Base-by-base conservation (phyloP, 768 basidiomycete species). In the Boletus sensibilis region DNA sequence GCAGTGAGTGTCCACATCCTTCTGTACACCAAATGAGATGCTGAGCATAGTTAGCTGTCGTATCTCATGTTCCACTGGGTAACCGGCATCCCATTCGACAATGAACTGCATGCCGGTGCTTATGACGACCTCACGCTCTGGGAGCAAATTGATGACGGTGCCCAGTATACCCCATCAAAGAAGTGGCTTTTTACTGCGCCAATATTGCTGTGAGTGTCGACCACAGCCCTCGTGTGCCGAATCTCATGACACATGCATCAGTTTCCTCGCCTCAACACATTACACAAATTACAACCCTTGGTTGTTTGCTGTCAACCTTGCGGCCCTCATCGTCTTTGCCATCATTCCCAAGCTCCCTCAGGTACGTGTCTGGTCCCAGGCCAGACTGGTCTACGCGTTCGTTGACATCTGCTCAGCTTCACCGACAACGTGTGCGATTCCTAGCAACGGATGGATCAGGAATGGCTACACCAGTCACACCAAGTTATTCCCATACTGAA, bases 31-130 rank as follows among this genome's bases (percentile, higher is more conserved):
- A n/a, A 18, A 40, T 40, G 12, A 48, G 10, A 10, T 20, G 42
- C 60, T 67, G 16, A 67, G 10, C 21, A 5, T 34, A 25, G 27
- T 20, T 64, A 96, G 95, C 70, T 94, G n/a, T 92, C 94, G 12
- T 98, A 96, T 76, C 80, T 98, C 59, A 95, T 98, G 91, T 98
- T 98, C 79, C 96, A 98, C 70, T 93, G 92, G 82, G 94, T 94
- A 48, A 98, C 94, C 10, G 96, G 96, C 52, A 94, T 96, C 41
- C 96, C 96, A 9, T 98, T 98, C 72, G 88, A 94, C 65, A 87
- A 84, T 54, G 86, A 90, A 57, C 76, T 88, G 42, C 90, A 92
- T 64, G 88, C 87, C 12, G 97, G 97, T 23, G 97, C 94, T 13
- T 99, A 96, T 74, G 97, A 98, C 71, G 93, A 98, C 65, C 82